Conservation (phyloP, 345 rosid genomes). For the Nephelium lappaceum region DNA sequence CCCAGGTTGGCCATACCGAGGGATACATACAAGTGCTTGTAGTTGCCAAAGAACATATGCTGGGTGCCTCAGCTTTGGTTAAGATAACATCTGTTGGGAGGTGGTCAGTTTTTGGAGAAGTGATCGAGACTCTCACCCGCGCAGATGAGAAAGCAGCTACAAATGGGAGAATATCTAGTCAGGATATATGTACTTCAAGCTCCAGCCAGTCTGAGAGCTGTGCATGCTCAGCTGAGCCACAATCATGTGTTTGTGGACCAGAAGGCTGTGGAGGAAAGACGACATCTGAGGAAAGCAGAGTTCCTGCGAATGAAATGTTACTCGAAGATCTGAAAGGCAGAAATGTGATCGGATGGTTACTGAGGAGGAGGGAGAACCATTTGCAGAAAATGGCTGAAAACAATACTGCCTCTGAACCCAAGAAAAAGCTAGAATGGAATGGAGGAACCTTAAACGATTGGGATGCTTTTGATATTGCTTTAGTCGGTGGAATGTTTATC, state of each 20-base stretch:
- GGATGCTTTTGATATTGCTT: constrained; percentile 57
- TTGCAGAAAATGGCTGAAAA: constrained; percentile 31
- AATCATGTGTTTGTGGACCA: constrained; percentile 48
- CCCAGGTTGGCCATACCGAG: constrained; percentile 94
- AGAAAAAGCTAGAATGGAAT: constrained; percentile 34
- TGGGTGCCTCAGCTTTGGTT: constrained; percentile 73
- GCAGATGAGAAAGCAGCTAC: constrained; percentile 24
- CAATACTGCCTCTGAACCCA: constrained; percentile 16
- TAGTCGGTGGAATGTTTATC: constrained; percentile 66
- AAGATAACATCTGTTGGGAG: constrained; percentile 92
- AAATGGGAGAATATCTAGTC: constrained; percentile 22
- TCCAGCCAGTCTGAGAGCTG: constrained; percentile 37
- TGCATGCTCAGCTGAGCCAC: constrained; percentile 46
- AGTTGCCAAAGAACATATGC: constrained; percentile 63
- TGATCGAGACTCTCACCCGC: constrained; percentile 55
- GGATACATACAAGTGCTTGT: constrained; percentile 85
- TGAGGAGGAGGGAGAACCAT: constrained; percentile 42
- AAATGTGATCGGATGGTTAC: constrained; percentile 53
- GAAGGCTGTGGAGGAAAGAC: constrained; percentile 53
- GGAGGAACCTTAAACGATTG: constrained; percentile 34
- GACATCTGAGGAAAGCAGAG: constrained; percentile 6
- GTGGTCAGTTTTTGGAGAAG: constrained; percentile 93
- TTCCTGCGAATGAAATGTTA: constrained; percentile 18
- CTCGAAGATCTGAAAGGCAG: constrained; percentile 37
- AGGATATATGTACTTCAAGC: constrained; percentile 34